A percentile compares a stretch with the other conserved stretches of the same genome.
Evolutionary conservation across 2,329 filamentous ascomycete genomes (phyloP).

Genomic region (Sarocladium brachiariae): DNA sequence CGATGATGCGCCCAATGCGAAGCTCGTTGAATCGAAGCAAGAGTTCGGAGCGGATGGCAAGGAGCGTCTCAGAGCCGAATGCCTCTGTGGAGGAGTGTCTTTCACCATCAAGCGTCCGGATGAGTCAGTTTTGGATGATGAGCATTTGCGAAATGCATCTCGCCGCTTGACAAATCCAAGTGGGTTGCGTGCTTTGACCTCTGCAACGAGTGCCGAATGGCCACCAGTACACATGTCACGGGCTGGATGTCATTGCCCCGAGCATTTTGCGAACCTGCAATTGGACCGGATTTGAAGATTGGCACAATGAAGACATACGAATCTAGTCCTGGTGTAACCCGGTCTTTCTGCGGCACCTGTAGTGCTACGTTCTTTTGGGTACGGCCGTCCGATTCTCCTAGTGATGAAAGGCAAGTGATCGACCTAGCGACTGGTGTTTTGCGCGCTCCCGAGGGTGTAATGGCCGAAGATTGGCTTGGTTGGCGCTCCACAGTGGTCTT

Average conservation of each 20-base stretch:
- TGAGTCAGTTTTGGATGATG: conserved; percentile 21
- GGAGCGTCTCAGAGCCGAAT: conserved; percentile 35
- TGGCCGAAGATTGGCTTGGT: conserved; percentile 38
- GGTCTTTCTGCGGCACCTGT: conserved; percentile 39
- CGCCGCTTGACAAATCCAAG: conserved; percentile 29
- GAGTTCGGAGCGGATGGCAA: conserved; percentile 28
- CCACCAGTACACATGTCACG: conserved; percentile 33
- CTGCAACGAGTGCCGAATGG: conserved; percentile 37
- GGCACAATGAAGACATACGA: conserved; percentile 38
- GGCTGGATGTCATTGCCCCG: conserved; percentile 37
- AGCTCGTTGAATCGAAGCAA: conserved; percentile 18
- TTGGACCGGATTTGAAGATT: conserved; percentile 29
- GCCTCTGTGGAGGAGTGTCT: conserved; percentile 40
- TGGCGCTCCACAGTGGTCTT: conserved; percentile 34
- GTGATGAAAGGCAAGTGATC: conserved; percentile 27
- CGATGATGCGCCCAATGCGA: conserved; percentile 20
- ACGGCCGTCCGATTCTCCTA: conserved; percentile 20
- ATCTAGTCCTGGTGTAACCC: conserved; percentile 30
- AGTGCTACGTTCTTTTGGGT: conserved; percentile 39
- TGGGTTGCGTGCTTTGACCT: conserved; percentile 36
- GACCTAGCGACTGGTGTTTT: conserved; percentile 38
- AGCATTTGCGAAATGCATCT: conserved; percentile 26
- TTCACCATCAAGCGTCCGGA: conserved; percentile 37
- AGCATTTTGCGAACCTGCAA: conserved; percentile 26
- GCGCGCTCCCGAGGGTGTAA: conserved; percentile 34